Conservation (phyloP, 2,329 filamentous ascomycete species). For the Colletotrichum lindemuthianum region DNA sequence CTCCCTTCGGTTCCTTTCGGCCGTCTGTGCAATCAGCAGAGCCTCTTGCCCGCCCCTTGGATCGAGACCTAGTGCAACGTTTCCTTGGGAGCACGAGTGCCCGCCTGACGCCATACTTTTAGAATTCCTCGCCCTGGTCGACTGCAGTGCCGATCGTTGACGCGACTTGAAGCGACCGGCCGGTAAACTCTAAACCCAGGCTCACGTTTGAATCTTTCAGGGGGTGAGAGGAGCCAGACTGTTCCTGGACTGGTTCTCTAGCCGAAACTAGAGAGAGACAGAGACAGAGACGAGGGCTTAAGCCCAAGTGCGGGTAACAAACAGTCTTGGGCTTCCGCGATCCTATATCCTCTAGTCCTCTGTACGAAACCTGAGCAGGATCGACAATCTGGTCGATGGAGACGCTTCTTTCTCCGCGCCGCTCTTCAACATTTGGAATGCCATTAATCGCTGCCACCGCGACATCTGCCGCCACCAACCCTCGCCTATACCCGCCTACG, state of each 20-base stretch:
- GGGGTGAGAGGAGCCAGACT: neutral
- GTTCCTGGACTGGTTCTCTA: no score
- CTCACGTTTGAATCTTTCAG: constrained; percentile 28
- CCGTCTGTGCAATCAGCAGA: neutral
- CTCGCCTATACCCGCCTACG: constrained; percentile 10
- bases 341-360: neutral
- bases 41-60: neutral
- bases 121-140: neutral
- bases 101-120: constrained; percentile 20
- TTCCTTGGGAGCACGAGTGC: neutral
- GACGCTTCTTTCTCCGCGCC: constrained; percentile 16
- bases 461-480: neutral
- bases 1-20: constrained; percentile 6
- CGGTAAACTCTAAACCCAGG: constrained; percentile 32
- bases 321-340: constrained; percentile 20
- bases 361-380: neutral
- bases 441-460: neutral
- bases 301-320: constrained; percentile 6
- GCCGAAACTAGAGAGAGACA: no score
- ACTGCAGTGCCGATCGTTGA: constrained; percentile 23
- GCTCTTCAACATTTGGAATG: constrained; percentile 17
- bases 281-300: no score
- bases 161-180: constrained; percentile 19
- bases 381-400: constrained; percentile 16
- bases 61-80: constrained; percentile 2